Base-by-base conservation (phyloP, 2,329 filamentous ascomycete species). In the Grosmannia penicillata region DNA sequence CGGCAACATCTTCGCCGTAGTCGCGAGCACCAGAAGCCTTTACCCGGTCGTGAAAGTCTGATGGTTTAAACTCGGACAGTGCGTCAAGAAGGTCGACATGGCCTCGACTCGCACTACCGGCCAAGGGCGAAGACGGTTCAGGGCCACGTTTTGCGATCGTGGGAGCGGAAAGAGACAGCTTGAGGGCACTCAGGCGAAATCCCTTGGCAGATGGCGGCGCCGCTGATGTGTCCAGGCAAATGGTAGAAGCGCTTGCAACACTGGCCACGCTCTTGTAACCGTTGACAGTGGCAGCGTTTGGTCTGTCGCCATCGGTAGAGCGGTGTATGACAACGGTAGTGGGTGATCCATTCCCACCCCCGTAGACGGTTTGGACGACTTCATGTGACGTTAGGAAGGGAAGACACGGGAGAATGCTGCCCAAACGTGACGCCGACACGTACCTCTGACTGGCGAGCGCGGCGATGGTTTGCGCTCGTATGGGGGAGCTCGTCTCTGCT, bases 1-100 rank as follows among this genome's bases (percentile, higher is more conserved):
- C 72, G 2, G 72, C 74, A 2, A 78, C 72, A 49, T 78, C 74
- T 50, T 80, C 76, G n/a, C 68, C 74, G 46, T 73, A 77, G 36
- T 70, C 65, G 31, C 63, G 60, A 0, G 59, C 56, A 2, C 71
- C 72, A 1, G 67, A 50, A 1, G 71, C 70, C 39, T 62, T 53
- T 3, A 74, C 47, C 14, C 70, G 60, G 9, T 57, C 56, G 34
- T 56, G 55, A 45, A 74, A 73, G 42, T 70, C 60, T 3, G 59
- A 55, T 0, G 63, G 61, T 22, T 53, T 63, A 28, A 75, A 57
- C 21, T 60, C 65, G 1, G 68, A 68, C 42, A 72, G 67, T 0
- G 72, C 72, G 45, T 77, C 73, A 3, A 77, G 57, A 1, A 78
- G 51, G 44, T 77, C 71, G 33, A 76, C 61, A 39, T 62, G 58